A percentile compares a stretch with the other conserved stretches of the same genome.
Evolutionary conservation across 2,329 filamentous ascomycete genomes (phyloP).

Genomic region (Fusarium buharicum): DNA sequence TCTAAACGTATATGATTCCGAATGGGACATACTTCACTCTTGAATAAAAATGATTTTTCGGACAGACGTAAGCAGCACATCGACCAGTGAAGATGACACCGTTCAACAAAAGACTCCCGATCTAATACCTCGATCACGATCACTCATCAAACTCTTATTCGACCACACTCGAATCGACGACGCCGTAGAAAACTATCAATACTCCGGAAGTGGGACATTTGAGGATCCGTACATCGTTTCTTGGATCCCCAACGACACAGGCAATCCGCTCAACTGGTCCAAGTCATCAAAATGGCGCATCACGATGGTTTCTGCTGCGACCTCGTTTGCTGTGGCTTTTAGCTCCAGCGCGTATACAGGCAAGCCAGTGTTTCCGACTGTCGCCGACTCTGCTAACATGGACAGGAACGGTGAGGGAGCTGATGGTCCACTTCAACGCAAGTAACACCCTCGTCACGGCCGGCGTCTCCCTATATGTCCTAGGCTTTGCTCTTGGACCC

Average conservation of each 20-base stretch:
- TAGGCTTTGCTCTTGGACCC: slow-evolving; percentile 70
- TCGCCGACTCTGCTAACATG: neutral
- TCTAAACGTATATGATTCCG: too few relatives aligned
- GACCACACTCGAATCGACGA: slow-evolving; percentile 68
- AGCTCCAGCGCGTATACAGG: slow-evolving; percentile 75
- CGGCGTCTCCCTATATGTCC: slow-evolving; percentile 71
- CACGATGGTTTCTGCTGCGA: slow-evolving; percentile 70
- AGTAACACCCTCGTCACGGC: slow-evolving; percentile 65
- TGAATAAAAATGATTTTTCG: slow-evolving; percentile 3
- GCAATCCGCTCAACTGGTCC: slow-evolving; percentile 72
- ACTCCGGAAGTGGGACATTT: slow-evolving; percentile 69
- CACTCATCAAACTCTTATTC: slow-evolving; percentile 57
- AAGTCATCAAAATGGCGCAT: slow-evolving; percentile 70
- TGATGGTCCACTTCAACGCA: slow-evolving; percentile 66
- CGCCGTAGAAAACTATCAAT: slow-evolving; percentile 65
- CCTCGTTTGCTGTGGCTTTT: slow-evolving; percentile 76
- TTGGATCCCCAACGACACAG: slow-evolving; percentile 73
- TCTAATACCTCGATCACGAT: slow-evolving; percentile 5
- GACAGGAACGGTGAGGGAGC: slow-evolving; percentile 53
- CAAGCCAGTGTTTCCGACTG: slow-evolving; percentile 41
- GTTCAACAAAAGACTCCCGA: slow-evolving; percentile 20
- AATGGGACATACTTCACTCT: too few relatives aligned
- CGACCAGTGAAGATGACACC: slow-evolving; percentile 31
- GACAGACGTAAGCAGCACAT: slow-evolving; percentile 13
- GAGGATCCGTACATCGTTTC: slow-evolving; percentile 75